Evolutionary conservation across 257 asterid genomes (phyloP).

Genomic region (Solanum bulbocastanum): DNA sequence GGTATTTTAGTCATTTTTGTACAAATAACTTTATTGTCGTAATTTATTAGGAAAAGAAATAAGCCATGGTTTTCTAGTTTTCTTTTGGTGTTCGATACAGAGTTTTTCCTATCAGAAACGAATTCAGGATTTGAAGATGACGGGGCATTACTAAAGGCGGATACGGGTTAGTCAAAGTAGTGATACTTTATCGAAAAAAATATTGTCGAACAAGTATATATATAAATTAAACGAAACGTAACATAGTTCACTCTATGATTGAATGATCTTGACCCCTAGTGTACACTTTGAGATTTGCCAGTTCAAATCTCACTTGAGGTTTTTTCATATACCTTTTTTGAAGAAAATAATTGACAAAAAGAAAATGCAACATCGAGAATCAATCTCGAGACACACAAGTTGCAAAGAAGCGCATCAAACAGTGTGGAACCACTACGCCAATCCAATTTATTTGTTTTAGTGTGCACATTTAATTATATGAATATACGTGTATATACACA

Average conservation of each 20-base stretch:
- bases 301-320: too few relatives aligned
- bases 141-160: rapidly evolving
- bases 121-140: too few relatives aligned
- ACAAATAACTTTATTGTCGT: neutral
- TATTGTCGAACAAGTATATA: rapidly evolving
- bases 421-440: neutral
- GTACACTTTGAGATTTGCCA: too few relatives aligned
- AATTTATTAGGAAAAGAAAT: neutral
- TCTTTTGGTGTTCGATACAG: neutral
- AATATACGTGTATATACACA: too few relatives aligned
- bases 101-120: neutral
- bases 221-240: too few relatives aligned
- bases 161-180: too few relatives aligned
- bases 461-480: neutral
- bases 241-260: too few relatives aligned
- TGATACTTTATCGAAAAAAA: too few relatives aligned
- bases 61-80: neutral
- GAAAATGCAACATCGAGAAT: too few relatives aligned
- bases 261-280: too few relatives aligned
- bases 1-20: neutral
- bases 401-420: neutral
- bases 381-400: neutral
- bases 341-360: too few relatives aligned
- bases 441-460: neutral
- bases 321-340: too few relatives aligned